phyloP scores from a whole-genome alignment of 768 basidiomycete species.

The Russula olivacea region DNA sequence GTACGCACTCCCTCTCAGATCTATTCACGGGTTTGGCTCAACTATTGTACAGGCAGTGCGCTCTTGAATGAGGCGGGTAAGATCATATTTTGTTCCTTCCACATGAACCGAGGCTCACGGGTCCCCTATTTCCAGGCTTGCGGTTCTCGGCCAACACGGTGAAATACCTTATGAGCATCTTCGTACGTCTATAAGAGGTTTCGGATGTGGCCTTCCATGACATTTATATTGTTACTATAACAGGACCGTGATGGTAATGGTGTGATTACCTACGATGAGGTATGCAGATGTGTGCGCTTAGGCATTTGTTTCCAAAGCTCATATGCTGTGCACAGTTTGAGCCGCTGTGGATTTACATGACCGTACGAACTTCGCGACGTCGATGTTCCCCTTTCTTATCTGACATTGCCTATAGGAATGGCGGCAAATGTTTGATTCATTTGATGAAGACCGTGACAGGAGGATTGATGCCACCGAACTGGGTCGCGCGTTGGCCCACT shows the following conservation, averaged over 20 bases:
- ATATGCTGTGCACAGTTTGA: not conserved
- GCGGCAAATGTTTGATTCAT: constrained; percentile 10
- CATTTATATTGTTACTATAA: not conserved
- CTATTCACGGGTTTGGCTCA: not conserved
- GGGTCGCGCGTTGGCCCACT: constrained; percentile 1
- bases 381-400: not conserved
- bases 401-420: constrained; percentile 10
- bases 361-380: not conserved
- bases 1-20: constrained; percentile 1
- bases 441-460: not conserved
- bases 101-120: not conserved
- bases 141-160: constrained; percentile 4
- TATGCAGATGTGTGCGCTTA: not conserved
- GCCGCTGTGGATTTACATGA: constrained; percentile 8
- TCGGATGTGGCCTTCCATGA: not conserved
- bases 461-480: constrained; percentile 7
- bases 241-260: constrained; percentile 12
- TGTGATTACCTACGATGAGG: constrained; percentile 7
- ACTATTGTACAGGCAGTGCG: not conserved
- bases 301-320: not conserved
- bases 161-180: constrained; percentile 14
- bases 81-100: not conserved
- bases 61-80: constrained; percentile 8
- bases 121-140: not conserved
- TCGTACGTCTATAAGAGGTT: constrained; percentile 1